Base-by-base conservation (phyloP, 306 rosid species). In the Inga oerstediana region DNA sequence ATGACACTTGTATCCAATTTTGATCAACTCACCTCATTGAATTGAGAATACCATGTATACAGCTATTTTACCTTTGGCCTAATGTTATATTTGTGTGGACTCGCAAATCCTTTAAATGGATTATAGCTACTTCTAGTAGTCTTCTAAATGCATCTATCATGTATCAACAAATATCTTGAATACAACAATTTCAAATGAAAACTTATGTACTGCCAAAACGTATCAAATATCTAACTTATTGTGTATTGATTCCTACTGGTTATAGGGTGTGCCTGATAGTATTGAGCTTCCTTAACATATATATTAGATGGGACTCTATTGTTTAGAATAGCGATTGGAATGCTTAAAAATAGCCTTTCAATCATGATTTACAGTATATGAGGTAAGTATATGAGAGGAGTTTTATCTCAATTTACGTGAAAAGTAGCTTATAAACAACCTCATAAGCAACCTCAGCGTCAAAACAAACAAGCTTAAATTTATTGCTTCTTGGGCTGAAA, bases 401-500 rank as follows among this genome's bases (percentile, higher is more conserved):
- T 27, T 27, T 27, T 27, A 1, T 27, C 30, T 27, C 30, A 1
- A 27, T 27, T 27, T 27, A 27, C 30, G 30, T 27, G 1, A 27
- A 27, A 27, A 27, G 30, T 27, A 27, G 1, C 30, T 27, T 27
- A 27, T 27, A 27, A 27, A 1, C 30, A 27, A 27, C 30, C 30
- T 27, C 30, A 27, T 27, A 27, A 27, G 30, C 30, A 27, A 27
- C 30, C 30, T 27, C 30, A 27, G 1, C 1, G 30, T 1, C 30
- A 27, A 27, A 27, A 27, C 30, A 27, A 27, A 27, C 30, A 27
- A 75, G 17, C 34, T 7, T 41, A 44, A 65, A 14, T 45, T 11
- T 62, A 10, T 48, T 80, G 75, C 68, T 84, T 76, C 75, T 76
- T 80, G 32, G 58, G 80, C 46, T 24, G 37, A 61, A 80, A 45